phyloP scores from a whole-genome alignment of 495 filamentous ascomycete species.

The Neurospora sp. region DNA sequence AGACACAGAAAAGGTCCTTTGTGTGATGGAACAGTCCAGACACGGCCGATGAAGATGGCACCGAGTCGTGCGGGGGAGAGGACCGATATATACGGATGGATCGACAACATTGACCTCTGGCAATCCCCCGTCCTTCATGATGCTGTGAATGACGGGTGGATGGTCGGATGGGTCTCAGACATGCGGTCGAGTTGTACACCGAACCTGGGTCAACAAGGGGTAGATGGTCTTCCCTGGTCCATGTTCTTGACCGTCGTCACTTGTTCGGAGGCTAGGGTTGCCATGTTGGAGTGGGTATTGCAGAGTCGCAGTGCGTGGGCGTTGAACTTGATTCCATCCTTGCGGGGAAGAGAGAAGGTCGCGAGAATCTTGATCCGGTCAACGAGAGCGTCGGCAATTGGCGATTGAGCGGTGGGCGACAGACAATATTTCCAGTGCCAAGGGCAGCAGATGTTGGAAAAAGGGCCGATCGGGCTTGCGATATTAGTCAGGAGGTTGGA shows the following conservation, averaged over 20 bases:
- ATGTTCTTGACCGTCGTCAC: background rate
- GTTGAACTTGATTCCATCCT: background rate
- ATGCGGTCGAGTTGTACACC: background rate
- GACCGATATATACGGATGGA: background rate
- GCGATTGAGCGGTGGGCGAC: background rate
- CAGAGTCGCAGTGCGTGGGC: background rate
- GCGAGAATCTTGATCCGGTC: conserved; percentile 2
- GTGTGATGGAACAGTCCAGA: background rate
- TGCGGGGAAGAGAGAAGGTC: background rate
- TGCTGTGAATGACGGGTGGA: background rate
- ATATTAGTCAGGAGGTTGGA: background rate
- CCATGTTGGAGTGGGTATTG: background rate
- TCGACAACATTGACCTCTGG: background rate
- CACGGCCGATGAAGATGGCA: background rate
- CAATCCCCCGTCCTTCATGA: background rate
- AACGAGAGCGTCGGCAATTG: background rate
- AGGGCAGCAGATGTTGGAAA: background rate
- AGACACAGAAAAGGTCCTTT: background rate
- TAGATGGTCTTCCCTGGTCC: background rate
- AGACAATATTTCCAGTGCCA: background rate
- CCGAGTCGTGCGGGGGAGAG: background rate
- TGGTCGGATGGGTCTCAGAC: background rate
- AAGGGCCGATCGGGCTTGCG: conserved; percentile 9
- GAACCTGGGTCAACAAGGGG: background rate
- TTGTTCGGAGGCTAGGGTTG: background rate